Evolutionary conservation across 768 basidiomycete species (phyloP).

Genomic region (Psilocybe cubensis): DNA sequence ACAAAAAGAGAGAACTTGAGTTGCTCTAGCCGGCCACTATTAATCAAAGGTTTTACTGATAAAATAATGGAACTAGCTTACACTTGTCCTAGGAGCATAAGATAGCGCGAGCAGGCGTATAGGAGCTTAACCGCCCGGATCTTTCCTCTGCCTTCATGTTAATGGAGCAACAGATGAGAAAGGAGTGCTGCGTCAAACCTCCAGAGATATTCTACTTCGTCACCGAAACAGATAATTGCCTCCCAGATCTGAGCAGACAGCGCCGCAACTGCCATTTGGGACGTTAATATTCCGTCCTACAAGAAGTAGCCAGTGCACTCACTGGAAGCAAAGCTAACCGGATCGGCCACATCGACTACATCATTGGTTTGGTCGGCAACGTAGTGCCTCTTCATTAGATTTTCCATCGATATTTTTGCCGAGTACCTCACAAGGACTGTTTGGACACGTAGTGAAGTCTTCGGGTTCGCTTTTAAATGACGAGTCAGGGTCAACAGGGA

Average conservation of each 20-base stretch:
- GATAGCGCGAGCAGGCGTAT: constrained; percentile 11
- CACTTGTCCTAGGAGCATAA: constrained; percentile 8
- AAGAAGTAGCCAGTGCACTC: not conserved
- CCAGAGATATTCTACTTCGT: constrained; percentile 4
- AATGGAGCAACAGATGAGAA: not conserved
- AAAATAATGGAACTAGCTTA: not conserved
- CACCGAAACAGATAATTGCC: not conserved
- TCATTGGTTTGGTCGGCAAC: not conserved
- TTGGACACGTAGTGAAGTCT: not conserved
- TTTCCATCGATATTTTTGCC: not conserved
- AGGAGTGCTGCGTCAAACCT: not conserved
- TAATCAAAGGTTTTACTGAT: not conserved
- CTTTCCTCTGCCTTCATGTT: not conserved
- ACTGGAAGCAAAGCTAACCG: not conserved
- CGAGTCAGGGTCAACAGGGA: too few species aligned
- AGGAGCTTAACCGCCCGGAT: constrained; percentile 6
- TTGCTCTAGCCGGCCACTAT: not conserved
- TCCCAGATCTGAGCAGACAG: not conserved
- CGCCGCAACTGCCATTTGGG: not conserved
- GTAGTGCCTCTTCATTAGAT: not conserved
- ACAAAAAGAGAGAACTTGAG: not conserved
- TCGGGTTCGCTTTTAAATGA: too few species aligned
- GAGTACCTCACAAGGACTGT: not conserved
- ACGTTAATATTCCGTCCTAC: not conserved
- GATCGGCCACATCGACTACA: not conserved